phyloP scores from a whole-genome alignment of 305 asterid genomes.

The Lippia alba region DNA sequence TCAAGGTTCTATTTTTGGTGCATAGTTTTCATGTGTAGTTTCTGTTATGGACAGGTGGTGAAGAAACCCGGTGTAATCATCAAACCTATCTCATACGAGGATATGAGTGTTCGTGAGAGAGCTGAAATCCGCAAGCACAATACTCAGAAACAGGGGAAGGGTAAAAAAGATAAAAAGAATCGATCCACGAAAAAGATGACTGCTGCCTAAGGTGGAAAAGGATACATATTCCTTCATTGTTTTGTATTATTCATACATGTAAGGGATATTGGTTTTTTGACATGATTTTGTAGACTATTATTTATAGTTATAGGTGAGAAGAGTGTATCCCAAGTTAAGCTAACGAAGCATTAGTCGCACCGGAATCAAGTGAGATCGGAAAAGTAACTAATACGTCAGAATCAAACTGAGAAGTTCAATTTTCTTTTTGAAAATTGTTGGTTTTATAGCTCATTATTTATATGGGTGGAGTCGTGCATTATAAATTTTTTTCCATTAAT shows the following conservation, averaged over 20 bases:
- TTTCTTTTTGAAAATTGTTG: too few relatives aligned
- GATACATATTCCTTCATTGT: not conserved
- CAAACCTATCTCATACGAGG: constrained; percentile 74
- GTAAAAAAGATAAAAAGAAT: constrained; percentile 45
- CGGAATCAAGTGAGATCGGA: too few relatives aligned
- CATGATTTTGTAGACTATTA: constrained; percentile 16
- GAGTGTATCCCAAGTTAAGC: not conserved
- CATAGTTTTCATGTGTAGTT: not conserved
- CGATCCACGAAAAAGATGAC: constrained; percentile 41
- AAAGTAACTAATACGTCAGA: too few relatives aligned
- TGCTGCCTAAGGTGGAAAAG: constrained; percentile 33
- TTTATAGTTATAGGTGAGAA: not conserved
- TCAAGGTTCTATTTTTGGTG: not conserved
- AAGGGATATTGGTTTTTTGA: not conserved
- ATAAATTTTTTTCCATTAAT: too few relatives aligned
- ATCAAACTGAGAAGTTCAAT: too few relatives aligned
- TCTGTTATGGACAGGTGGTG: constrained; percentile 63
- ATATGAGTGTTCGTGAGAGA: constrained; percentile 57
- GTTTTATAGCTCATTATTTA: too few relatives aligned
- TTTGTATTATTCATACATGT: not conserved
- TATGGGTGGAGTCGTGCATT: too few relatives aligned
- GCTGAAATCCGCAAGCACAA: constrained; percentile 40
- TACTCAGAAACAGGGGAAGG: constrained; percentile 53
- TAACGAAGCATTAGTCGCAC: too few relatives aligned
- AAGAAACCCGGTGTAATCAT: constrained; percentile 78